phyloP scores from a whole-genome alignment of 129 eudicot genomes.

The Flaveria linearis region DNA sequence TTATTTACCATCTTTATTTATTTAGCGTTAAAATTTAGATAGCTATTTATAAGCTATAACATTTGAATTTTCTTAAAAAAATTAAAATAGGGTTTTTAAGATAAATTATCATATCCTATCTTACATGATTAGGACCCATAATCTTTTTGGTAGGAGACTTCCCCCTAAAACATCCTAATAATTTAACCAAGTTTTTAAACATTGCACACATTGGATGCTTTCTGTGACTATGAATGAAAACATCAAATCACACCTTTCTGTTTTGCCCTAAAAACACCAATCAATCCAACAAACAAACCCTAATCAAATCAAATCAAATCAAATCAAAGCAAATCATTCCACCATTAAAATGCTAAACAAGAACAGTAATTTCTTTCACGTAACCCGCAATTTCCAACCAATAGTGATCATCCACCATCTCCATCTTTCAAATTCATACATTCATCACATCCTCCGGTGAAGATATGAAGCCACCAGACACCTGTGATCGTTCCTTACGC shows the following conservation, averaged over 20 bases:
- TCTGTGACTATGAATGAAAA: neutral
- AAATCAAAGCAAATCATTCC: neutral
- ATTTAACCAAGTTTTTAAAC: neutral
- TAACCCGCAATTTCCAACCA: neutral
- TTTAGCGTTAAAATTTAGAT: neutral
- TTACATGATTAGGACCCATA: too few species aligned
- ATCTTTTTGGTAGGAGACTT: too few species aligned
- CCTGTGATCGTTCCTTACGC: slow-evolving; percentile 23
- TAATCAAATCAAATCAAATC: neutral
- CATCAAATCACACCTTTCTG: neutral
- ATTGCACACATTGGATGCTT: neutral
- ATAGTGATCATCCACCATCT: neutral
- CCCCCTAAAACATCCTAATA: neutral
- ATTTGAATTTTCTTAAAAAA: too few species aligned
- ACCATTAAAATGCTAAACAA: neutral
- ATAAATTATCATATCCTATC: too few species aligned
- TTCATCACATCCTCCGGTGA: neutral
- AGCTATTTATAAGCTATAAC: too few species aligned
- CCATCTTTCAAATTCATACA: neutral
- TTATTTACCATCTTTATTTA: too few species aligned
- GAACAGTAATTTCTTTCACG: neutral
- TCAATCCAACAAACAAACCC: neutral
- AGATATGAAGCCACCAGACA: slow-evolving; percentile 2
- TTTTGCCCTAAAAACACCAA: neutral
- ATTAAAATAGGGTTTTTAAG: too few species aligned